These are phyloP conservation scores for Aegilops bicornis DNA, from an alignment of 176 grass and related monocot genomes.

Conservation along the genomic window DNA sequence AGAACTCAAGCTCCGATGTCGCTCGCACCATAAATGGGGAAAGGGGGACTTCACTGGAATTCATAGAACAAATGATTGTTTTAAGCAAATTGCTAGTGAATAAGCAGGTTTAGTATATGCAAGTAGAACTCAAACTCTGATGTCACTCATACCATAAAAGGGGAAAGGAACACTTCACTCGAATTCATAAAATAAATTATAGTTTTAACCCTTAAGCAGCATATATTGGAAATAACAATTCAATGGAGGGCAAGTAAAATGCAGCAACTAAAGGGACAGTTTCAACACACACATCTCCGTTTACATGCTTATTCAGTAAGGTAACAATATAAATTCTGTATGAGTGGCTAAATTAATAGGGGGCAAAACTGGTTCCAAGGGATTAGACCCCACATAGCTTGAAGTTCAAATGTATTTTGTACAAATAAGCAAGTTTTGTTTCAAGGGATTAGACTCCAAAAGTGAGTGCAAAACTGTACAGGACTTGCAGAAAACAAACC, in stretches of 20 bases:
- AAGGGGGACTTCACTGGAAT: neutral
- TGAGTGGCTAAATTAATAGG: neutral
- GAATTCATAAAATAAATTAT: slow-evolving; percentile 4
- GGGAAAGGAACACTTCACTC: neutral
- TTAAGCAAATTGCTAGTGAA: neutral
- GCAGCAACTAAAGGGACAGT: neutral
- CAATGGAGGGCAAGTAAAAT: neutral
- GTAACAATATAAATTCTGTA: neutral
- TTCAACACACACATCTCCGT: neutral
- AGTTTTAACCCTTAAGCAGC: neutral
- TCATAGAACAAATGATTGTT: slow-evolving; percentile 18
- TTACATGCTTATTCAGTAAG: neutral
- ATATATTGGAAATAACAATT: slow-evolving; percentile 11
- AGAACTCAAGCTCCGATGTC: slow-evolving; percentile 2
- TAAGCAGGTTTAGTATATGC: neutral
- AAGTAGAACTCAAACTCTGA: neutral
- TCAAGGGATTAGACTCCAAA: neutral
- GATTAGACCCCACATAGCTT: no score
- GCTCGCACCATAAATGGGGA: slow-evolving; percentile 3
- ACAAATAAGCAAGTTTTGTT: neutral
- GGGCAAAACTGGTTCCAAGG: no score
- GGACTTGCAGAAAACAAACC: neutral
- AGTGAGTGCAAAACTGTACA: neutral
- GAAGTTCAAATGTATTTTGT: neutral
- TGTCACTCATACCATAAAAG: neutral